A percentile compares a stretch with the other conserved stretches of the same genome.
phyloP scores from a whole-genome alignment of 116 monocot genomes.

The Posidonia oceanica region DNA sequence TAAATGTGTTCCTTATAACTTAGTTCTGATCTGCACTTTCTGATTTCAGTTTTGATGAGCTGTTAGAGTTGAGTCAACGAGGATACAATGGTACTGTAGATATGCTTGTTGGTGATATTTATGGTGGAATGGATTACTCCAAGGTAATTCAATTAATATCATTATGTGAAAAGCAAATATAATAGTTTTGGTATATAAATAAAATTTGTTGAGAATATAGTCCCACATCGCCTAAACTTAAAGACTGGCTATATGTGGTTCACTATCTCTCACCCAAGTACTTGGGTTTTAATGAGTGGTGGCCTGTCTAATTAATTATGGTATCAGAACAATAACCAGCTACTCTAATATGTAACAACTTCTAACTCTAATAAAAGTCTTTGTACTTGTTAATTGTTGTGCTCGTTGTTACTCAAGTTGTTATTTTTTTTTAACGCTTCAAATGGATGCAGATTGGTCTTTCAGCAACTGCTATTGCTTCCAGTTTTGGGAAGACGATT shows the following conservation, averaged over 20 bases:
- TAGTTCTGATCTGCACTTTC: slow-evolving; percentile 9
- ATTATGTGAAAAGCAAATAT: too few relatives aligned
- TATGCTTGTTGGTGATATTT: slow-evolving; percentile 99
- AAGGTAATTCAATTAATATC: slow-evolving; percentile 41
- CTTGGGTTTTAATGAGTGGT: too few relatives aligned
- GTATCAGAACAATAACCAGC: too few relatives aligned
- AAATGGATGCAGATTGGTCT: slow-evolving; percentile 72
- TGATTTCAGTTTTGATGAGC: slow-evolving; percentile 78
- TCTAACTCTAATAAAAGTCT: too few relatives aligned
- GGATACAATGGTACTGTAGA: slow-evolving; percentile 89
- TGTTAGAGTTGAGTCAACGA: slow-evolving; percentile 87
- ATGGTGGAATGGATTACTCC: slow-evolving; percentile 93
- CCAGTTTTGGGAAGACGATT: slow-evolving; percentile 93
- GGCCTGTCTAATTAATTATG: too few relatives aligned
- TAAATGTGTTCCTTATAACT: not conserved
- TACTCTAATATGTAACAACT: too few relatives aligned
- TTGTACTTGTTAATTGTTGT: not conserved
- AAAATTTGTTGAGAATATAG: too few relatives aligned
- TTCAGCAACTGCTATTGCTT: slow-evolving; percentile 89
- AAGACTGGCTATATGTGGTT: too few relatives aligned
- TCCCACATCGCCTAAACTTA: too few relatives aligned
- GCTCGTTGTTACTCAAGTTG: not conserved
- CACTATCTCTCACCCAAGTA: too few relatives aligned
- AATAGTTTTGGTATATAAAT: too few relatives aligned
- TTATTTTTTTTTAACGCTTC: not conserved